Conservation (phyloP, 1,284 basidiomycete genomes). For the Ceratobasidium sp. region DNA sequence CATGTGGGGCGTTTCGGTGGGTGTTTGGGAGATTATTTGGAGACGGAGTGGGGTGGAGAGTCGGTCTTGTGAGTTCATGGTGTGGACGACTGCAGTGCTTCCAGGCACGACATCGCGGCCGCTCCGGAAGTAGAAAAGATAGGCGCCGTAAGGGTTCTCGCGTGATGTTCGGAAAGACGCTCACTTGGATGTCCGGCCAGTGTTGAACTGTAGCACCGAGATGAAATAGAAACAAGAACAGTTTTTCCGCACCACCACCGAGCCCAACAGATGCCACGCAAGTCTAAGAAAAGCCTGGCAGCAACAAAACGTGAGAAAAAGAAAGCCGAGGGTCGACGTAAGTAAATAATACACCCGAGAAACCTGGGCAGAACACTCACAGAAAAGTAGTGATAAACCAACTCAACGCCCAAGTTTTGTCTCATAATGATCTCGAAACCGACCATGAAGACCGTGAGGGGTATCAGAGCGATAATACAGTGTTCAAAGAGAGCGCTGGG, state of each 20-base stretch:
- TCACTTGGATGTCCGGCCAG: background rate
- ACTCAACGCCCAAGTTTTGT: no score
- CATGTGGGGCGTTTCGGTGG: conserved; percentile 23
- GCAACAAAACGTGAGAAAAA: no score
- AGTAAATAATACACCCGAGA: background rate
- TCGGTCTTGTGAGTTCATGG: conserved; percentile 31
- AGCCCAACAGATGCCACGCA: no score
- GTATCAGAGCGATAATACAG: no score
- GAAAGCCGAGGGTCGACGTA: no score
- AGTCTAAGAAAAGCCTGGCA: no score
- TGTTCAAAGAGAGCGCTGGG: background rate
- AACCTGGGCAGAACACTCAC: no score
- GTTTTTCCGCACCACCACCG: no score
- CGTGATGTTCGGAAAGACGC: background rate
- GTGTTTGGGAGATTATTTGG: conserved; percentile 11
- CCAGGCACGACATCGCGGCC: background rate
- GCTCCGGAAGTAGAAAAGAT: background rate
- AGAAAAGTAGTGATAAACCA: no score
- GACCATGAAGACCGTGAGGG: background rate
- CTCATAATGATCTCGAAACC: background rate
- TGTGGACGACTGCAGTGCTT: background rate
- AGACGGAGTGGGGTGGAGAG: conserved; percentile 35
- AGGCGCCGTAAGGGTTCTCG: background rate
- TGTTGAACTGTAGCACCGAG: no score
- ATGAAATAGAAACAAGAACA: no score